Conservation (phyloP, 1,139 yeast genomes). For the Lodderomyces elongisporus region DNA sequence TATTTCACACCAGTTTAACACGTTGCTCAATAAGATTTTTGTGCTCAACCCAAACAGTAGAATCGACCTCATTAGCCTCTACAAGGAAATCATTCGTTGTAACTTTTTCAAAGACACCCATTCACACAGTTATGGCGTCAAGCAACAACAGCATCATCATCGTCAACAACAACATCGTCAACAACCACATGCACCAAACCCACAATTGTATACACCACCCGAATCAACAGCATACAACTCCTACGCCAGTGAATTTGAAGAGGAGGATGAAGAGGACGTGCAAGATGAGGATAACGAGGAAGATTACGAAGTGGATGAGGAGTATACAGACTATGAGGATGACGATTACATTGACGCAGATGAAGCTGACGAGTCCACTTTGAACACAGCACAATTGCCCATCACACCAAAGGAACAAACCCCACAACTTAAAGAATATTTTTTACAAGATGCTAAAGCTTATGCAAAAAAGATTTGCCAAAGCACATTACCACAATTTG, state of each 20-base stretch:
- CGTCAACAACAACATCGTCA: constrained; percentile 1
- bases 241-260: constrained; percentile 13
- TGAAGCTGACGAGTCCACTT: neutral
- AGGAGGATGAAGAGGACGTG: constrained; percentile 10
- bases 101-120: constrained; percentile 32
- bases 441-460: neutral
- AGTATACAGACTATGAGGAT: constrained; percentile 6
- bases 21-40: constrained; percentile 51
- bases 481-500: neutral
- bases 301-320: constrained; percentile 7
- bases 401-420: neutral
- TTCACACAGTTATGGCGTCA: neutral
- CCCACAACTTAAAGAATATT: neutral
- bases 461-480: neutral
- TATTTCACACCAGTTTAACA: constrained; percentile 56
- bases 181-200: too few relatives aligned
- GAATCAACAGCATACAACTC: constrained; percentile 15
- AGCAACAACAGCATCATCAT: constrained; percentile 5
- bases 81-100: constrained; percentile 34
- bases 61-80: constrained; percentile 46
- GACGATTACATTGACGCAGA: neutral
- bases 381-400: neutral
- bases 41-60: constrained; percentile 62
- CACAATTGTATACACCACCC: constrained; percentile 17
- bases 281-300: constrained; percentile 8